Conservation (phyloP, 169 alveolate genomes). For the Theileria orientalis region DNA sequence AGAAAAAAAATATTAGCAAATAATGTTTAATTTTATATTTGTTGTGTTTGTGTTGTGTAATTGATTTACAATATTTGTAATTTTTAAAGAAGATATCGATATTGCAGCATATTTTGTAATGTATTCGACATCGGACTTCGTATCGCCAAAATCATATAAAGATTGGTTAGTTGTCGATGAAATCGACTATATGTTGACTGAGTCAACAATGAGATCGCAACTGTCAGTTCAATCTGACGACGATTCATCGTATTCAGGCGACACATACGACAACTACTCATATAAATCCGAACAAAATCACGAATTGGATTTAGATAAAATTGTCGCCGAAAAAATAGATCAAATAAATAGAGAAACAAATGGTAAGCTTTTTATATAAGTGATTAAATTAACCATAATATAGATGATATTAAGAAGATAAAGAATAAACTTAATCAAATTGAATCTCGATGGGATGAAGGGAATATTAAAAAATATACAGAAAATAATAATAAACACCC, state of each 20-base stretch:
- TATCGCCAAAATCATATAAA: slow-evolving; percentile 14
- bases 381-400: background rate
- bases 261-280: slow-evolving; percentile 8
- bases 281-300: background rate
- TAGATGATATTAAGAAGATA: slow-evolving; percentile 52
- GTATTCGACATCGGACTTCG: background rate
- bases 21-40: background rate
- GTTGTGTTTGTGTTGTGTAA: background rate
- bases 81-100: background rate
- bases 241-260: slow-evolving; percentile 19
- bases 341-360: slow-evolving; percentile 50
- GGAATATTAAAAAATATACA: slow-evolving; percentile 24
- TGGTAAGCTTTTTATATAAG: slow-evolving; percentile 16
- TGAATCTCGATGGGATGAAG: slow-evolving; percentile 32
- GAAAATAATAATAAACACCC: background rate
- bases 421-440: slow-evolving; percentile 35
- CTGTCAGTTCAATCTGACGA: slow-evolving; percentile 23
- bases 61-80: background rate
- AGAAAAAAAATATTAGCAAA: background rate
- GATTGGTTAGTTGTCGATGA: slow-evolving; percentile 64
- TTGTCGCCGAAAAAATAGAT: slow-evolving; percentile 18
- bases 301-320: background rate
- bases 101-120: background rate
- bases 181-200: background rate
- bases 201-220: background rate